phyloP scores from a whole-genome alignment of 2,329 filamentous ascomycete genomes.

The Botrytis galanthina region DNA sequence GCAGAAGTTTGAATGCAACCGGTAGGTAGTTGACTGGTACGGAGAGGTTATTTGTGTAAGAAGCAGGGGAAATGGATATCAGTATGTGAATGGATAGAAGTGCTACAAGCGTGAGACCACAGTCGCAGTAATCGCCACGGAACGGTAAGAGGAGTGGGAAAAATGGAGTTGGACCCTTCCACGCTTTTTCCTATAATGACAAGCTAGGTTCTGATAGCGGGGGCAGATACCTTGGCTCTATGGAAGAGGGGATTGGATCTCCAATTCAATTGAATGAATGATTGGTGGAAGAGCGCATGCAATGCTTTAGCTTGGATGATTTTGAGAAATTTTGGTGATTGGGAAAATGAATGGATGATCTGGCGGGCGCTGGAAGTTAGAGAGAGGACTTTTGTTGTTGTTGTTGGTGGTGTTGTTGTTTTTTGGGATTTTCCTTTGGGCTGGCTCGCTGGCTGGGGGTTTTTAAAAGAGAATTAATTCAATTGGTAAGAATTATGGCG shows the following conservation, averaged over 20 bases:
- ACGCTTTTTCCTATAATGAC: constrained; percentile 13
- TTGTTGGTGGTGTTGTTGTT: background rate
- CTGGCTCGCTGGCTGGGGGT: too few relatives aligned
- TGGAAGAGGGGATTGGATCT: constrained; percentile 1
- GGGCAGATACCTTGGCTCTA: background rate
- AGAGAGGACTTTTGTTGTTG: background rate
- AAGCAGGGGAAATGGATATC: constrained; percentile 15
- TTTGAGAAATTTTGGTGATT: background rate
- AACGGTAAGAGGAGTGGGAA: constrained; percentile 15
- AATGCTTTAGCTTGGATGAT: background rate
- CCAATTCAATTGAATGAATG: background rate
- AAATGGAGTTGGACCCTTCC: constrained; percentile 15
- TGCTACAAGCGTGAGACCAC: constrained; percentile 11
- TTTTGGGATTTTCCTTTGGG: background rate
- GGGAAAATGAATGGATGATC: constrained; percentile 2
- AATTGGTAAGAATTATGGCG: constrained; percentile 6
- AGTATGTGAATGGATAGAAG: constrained; percentile 12
- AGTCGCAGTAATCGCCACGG: constrained; percentile 14
- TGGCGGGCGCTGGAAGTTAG: background rate
- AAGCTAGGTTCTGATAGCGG: constrained; percentile 12
- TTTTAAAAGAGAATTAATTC: background rate
- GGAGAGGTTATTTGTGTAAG: background rate
- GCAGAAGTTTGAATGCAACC: constrained; percentile 11
- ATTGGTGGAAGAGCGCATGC: constrained; percentile 10
- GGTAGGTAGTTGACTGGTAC: constrained; percentile 1